Base-by-base conservation (phyloP, 345 rosid genomes). In the Syzygium aromaticum region DNA sequence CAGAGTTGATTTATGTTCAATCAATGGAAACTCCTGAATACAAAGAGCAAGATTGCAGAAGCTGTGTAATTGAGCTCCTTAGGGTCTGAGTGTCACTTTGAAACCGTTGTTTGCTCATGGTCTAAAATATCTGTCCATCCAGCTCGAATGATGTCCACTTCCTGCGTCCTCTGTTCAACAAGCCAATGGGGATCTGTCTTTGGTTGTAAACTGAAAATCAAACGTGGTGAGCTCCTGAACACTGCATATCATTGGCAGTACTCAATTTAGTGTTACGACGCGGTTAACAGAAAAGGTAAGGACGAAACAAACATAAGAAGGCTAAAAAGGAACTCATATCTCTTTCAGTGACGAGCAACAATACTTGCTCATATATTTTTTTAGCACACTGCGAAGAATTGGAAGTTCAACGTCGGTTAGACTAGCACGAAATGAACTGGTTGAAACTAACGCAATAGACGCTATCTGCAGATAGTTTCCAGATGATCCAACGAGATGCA, bases 201-300 rank as follows among this genome's bases (percentile, higher is more conserved):
- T 22, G 25, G 5, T 54, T 54, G 27, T 25, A 22, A 8, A 1
- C 12, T 22, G 27, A 54, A 54, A 54, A 54, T 54, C 11, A 22
- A 22, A 54, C 5, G 3, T 3, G 59, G 12, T 6, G 3, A 7
- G 56, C 23, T 54, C 56, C 56, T 7, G 56, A 54, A 6, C 9
- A 1, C 7, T 17, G 23, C 3, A 7, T 2, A 54, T 6, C 54
- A 5, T 53, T 1, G 0, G 6, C 22, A 0, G 54, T 5, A 53
- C 8, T 2, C 8, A 3, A 16, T 5, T 53, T 16, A 5, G 54
- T 2, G 54, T 52, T 52, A 52, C 54, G 5, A 52, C 16, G 54
- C 21, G 0, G 8, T 52, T 16, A 3, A 54, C 9, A 19, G 9
- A 5, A 6, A 52, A 5, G 54, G 21, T 52, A 15, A 16, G 21